Percentiles rank a stretch among this genome's conserved stretches.
Evolutionary conservation across 257 asterid genomes (phyloP).

Genomic region (Penstemon davidsonii): DNA sequence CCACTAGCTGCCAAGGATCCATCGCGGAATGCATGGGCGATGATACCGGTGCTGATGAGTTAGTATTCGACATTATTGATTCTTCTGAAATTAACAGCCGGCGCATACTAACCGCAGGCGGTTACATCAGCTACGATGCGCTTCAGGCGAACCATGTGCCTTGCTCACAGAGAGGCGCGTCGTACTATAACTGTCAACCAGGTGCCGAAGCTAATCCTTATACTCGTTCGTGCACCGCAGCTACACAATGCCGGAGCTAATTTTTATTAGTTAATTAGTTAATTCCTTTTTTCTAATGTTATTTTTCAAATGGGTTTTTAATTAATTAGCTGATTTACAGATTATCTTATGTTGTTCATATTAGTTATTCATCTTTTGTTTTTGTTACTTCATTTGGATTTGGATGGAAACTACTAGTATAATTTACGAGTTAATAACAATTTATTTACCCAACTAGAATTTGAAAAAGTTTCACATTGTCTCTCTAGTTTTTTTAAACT

Average conservation of each 20-base stretch:
- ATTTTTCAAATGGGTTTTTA: neutral
- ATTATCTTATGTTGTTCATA: too few species aligned
- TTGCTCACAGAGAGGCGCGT: slow-evolving; percentile 76
- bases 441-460: too few species aligned
- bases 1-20: slow-evolving; percentile 42
- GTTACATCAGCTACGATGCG: slow-evolving; percentile 86
- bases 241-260: slow-evolving; percentile 79
- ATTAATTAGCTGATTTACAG: neutral
- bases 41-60: slow-evolving; percentile 34
- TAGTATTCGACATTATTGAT: slow-evolving; percentile 44
- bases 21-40: slow-evolving; percentile 53
- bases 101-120: slow-evolving; percentile 64
- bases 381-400: too few species aligned
- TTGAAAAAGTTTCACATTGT: too few species aligned
- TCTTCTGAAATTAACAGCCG: slow-evolving; percentile 50
- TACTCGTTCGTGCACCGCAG: slow-evolving; percentile 66
- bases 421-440: too few species aligned
- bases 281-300: too few species aligned
- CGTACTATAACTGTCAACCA: slow-evolving; percentile 84
- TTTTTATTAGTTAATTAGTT: too few species aligned
- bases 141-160: slow-evolving; percentile 74
- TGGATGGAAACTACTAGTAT: too few species aligned
- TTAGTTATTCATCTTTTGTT: too few species aligned
- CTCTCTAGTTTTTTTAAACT: too few species aligned
- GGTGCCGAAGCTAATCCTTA: slow-evolving; percentile 88